Percentiles rank a stretch among this genome's conserved stretches.
These are phyloP conservation scores for Dacryopinax primogenitus DNA, from an alignment of 768 basidiomycete genomes.

Conservation along the genomic window DNA sequence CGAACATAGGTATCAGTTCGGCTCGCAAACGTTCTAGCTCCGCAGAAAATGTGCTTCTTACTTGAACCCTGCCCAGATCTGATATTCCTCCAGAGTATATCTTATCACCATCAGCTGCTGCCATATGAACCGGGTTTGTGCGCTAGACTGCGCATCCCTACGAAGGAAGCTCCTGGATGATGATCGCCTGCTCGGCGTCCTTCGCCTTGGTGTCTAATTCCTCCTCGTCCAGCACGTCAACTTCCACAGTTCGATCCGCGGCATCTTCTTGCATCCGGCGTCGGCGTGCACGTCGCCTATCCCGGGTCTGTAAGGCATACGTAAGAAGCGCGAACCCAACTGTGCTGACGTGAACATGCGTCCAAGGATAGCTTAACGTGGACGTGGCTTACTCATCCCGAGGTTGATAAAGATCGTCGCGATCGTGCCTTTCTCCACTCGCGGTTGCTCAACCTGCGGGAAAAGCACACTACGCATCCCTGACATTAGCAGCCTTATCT, in stretches of 20 bases:
- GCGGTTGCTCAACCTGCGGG: background rate
- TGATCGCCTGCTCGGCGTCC: background rate
- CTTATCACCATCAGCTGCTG: too few relatives aligned
- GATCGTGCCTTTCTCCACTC: background rate
- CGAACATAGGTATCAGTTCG: too few relatives aligned
- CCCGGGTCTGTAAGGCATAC: background rate
- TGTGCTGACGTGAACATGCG: background rate
- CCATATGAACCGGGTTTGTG: background rate
- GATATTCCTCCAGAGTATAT: too few relatives aligned
- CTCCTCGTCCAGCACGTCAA: background rate
- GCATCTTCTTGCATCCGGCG: background rate
- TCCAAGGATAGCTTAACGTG: background rate
- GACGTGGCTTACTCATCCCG: background rate
- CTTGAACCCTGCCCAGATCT: too few relatives aligned
- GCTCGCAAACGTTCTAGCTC: too few relatives aligned
- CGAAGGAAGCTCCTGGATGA: background rate
- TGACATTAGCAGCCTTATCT: background rate
- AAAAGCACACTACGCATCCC: background rate
- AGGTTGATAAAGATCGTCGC: slow-evolving; percentile 3
- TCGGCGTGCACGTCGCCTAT: background rate
- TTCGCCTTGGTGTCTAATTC: background rate
- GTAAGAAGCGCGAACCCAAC: slow-evolving; percentile 2
- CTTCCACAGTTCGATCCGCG: background rate
- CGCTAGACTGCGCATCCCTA: background rate
- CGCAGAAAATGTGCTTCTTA: too few relatives aligned